Base-by-base conservation (phyloP, 192 early-diverging fungal species). In the Phlyctochytrium bullatum region DNA sequence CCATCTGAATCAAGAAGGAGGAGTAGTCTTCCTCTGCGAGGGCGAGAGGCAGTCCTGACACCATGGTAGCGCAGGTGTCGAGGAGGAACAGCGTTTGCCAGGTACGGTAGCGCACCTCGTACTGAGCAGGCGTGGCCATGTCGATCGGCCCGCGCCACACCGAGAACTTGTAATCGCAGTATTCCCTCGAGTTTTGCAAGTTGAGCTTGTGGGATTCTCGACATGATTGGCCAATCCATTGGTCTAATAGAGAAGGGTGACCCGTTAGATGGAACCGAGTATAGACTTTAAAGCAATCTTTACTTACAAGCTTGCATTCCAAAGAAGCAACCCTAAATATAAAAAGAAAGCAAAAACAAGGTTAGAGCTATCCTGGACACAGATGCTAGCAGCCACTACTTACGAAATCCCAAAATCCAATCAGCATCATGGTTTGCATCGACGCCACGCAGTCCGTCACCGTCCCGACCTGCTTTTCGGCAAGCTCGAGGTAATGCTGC, bases 391-490 rank as follows among this genome's bases (percentile, higher is more conserved):
- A n/a, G n/a, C n/a, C n/a, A 28, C 10, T 57, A 57, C 54, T 14
- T 57, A 57, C 54, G 25, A 57, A 57, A 27, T 57, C 54, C 54
- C 54, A 57, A 6, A 57, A 10, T 14, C 54, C 54, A 14, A 57
- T 25, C 54, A 57, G 25, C 12, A 57, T 25, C 20, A 28, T 28
- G 14, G 20, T 57, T 27, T 57, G 54, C 20, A 57, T 28, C 20
- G 40, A 47, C 20, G 40, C 40, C 12, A 57, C 6, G 20, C 12
- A 25, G 27, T 57, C 20, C 6, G 16, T 6, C 10, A 57, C 27
- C 4, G 16, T 24, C 10, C 6, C 54, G 12, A 57, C 4, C 12
- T 57, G 4, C 54, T 25, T 14, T 57, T 57, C 54, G 4, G 54
- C 54, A 25, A 57, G 54, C 54, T 57, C 27, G 12, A 57, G 10